Base-by-base conservation (phyloP, 305 asterid genomes). In the Nicotiana rustica region DNA sequence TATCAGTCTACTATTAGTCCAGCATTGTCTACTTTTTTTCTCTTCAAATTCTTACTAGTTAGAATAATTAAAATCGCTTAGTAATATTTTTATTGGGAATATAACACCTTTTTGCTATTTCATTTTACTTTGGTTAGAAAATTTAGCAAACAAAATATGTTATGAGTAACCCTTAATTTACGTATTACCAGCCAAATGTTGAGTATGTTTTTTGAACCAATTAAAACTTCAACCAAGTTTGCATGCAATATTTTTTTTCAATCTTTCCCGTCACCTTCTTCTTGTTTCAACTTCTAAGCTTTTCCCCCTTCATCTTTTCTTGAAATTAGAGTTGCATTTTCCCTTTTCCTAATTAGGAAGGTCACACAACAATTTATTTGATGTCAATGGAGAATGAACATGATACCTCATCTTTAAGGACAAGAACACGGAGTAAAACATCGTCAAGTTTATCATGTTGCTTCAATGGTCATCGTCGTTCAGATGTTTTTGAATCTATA, bases 341-440 rank as follows among this genome's bases (percentile, higher is more conserved):
- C 59, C 59, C 65, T 5, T 59, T 59, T 59, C 9, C 65, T 25
- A 25, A 25, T 59, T 17, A 59, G 21, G 64, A 57, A 57, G 65
- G 18, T 59, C 21, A 59, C 3, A 59, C 21, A 59, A n/a, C 0
- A 59, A 15, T 5, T 18, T 10, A 5, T 5, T 18, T 13, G n/a
- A 66, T 29, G 19, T 66, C 71, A 35, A 85, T 83, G 88, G 89
- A 81, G 81, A 92, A 86, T 73, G 96, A 92, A 62, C 80, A 82
- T 2, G 92, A 86, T 68, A 81, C 79, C 66, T 78, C 69, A 17
- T 82, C 84, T 31, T 79, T 85, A 84, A 85, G 87, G 52, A 41
- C 67, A 1, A 60, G 88, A 25, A 25, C 25, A 83, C 89, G 86
- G 2, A 10, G 49, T 21, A 88, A 86, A 85, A 89, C 84, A 82